Base-by-base conservation (phyloP, 768 basidiomycete species). In the Lentinula sp. region DNA sequence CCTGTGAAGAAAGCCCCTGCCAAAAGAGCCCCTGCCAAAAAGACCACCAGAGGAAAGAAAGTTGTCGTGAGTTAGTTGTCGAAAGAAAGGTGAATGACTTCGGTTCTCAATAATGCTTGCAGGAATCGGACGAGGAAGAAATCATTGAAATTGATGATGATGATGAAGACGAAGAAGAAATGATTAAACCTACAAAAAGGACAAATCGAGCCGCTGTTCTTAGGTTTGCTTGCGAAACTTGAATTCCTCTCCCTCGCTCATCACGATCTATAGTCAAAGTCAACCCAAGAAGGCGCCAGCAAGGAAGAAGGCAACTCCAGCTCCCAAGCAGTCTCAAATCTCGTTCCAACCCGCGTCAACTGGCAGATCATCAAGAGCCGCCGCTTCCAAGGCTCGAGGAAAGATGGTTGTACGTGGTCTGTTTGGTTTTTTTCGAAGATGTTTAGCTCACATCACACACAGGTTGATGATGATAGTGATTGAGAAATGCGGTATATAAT, bases 341-440 rank as follows among this genome's bases (percentile, higher is more conserved):
- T 81, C 73, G 39, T 91, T 91, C 63, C 81, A 85, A 0, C 85
- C 89, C 9, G 77, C 79, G 13, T 21, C 61, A 10, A 34, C 75
- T 21, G 81, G 81, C 6, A 75, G 86, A 37, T 80, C 85, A 15
- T 83, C 85, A 1, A 73, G 90, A 57, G 80, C 87, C 0, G 90
- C 91, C 13, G 90, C 91, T 6, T 78, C 84, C 16, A 85, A 77
- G 66, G 87, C 91, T 9, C 83, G 78, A 66, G 80, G 81, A 46
- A 89, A 75, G 72, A 82, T 88, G 72, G 80, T 83, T 65, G 81
- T 80, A 65, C 59, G 76, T 71, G 21, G 1, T 37, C 37, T 39
- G 37, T 39, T 39, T 13, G 37, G 0, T 48, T 48, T 34, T 37
- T 43, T 10, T 58, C 28, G 5, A 42, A 28, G 5, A 49, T 45